Evolutionary conservation across 1,284 basidiomycete species (phyloP), one percentile per base, ranked within the genome.

Genomic region (Cryptococcus sp.): DNA sequence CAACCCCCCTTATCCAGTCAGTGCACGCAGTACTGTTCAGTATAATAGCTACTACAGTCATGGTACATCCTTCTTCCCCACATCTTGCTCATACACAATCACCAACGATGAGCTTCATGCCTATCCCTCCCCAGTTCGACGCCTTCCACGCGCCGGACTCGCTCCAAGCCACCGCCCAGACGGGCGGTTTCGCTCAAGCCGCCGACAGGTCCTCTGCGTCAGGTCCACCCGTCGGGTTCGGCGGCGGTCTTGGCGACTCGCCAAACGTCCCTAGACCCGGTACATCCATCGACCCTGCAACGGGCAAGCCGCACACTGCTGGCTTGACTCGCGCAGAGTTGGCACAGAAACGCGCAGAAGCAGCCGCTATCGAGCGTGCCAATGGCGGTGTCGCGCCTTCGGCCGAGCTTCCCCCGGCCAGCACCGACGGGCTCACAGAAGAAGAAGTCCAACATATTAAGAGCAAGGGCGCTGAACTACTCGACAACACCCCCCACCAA

Each of bases 241-340:
- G 60, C 47, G 67, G 67, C 35, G 69, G 69, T 47, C 60, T 71
- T 23, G 56, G 25, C 16, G 55, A 63, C 13, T 66, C 62, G 10
- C 57, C 66, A 19, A 61, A 65, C 55, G 70, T 70, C 3, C 68
- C 60, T 13, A 42, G 52, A 38, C 61, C 63, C 15, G 63, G 57
- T 1, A 55, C 57, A 2, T 53, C 52, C 16, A 60, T 61, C 35
- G 50, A 58, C 48, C 49, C 62, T 2, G 39, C 49, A 11, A 60
- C 57, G 7, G 71, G 69, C n/a, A 63, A 65, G 47, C 51, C 56
- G 25, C 19, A 40, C 39, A 23, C 39, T 64, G 13, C 63, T 10
- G 75, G 73, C 16, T 41, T 73, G 17, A 77, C 75, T 13, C 65
- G 70, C 16, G 73, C 61, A 3, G 70, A 77, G 61, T 61, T 77